Evolutionary conservation across 148 eudicot species (phyloP), one percentile per base, ranked within the genome.

Genomic region (Diospyros kaki): DNA sequence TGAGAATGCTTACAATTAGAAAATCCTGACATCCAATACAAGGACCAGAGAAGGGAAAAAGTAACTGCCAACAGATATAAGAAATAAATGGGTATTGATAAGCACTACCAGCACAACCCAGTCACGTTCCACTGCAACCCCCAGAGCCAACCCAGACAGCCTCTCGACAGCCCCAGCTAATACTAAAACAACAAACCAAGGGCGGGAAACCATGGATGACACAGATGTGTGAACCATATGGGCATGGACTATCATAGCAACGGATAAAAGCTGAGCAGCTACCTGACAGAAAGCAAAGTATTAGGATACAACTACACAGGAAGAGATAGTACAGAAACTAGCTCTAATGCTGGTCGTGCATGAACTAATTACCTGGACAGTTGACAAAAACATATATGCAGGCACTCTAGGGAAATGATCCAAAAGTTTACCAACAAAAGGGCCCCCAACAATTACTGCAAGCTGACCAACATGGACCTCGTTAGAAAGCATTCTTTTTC

Each of bases 111-210:
- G 77, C 59, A 94, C 98, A 76, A 94, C 93, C 98, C 98, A 94
- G 73, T 94, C 98, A 75, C 98, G 98, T 83, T 94, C 98, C 86
- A 86, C 81, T 62, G 97, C 98, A 81, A 94, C 94, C 38, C 98
- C 98, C 58, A 94, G 82, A 71, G 97, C 97, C 81, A 94, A 77
- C 38, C 98, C 98, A 81, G 88, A 82, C 48, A 94, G 83, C 81
- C 97, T 85, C 81, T 94, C 98, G 74, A 89, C 83, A 62, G 97
- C 94, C 60, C 94, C 91, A 14, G 87, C 93, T 82, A 94, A 62
- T 28, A 91, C 98, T 80, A 94, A 88, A 28, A 84, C 77, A 73
- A 87, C 68, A 90, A 94, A 94, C 98, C 98, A 94, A 68, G 93
- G 97, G 41, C 85, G 88, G 76, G 83, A 80, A 80, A 92, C 87